Evolutionary conservation across 1,139 yeast species (phyloP).

Genomic region (Suhomyces coccinellae): DNA sequence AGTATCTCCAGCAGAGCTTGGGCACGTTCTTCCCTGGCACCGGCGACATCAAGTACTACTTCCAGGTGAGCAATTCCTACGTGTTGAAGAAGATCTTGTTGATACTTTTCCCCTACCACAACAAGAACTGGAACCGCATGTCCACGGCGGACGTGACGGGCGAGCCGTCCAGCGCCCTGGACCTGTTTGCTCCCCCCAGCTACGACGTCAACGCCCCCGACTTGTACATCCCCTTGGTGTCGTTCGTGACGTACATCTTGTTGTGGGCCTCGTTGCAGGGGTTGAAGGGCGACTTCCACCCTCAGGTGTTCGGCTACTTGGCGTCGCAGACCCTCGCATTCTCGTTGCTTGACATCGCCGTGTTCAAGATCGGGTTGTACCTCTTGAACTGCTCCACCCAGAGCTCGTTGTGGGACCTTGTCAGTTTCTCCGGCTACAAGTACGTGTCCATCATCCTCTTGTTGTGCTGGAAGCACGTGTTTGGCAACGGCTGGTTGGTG

Average conservation of each 20-base stretch:
- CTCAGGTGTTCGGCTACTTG: conserved; percentile 85
- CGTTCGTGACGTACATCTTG: conserved; percentile 83
- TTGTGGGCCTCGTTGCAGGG: conserved; percentile 88
- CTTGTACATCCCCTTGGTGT: conserved; percentile 92
- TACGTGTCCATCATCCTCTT: conserved; percentile 74
- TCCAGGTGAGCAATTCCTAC: conserved; percentile 87
- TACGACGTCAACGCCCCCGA: conserved; percentile 95
- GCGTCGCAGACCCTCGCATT: conserved; percentile 91
- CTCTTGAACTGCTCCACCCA: conserved; percentile 52
- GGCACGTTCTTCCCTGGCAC: conserved; percentile 53
- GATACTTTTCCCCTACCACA: conserved; percentile 83
- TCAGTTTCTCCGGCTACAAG: conserved; percentile 92
- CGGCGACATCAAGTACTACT: conserved; percentile 72
- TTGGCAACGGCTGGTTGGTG: conserved; percentile 35
- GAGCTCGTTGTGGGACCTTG: conserved; percentile 71
- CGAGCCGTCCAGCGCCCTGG: conserved; percentile 30
- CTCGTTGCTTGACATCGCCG: conserved; percentile 62
- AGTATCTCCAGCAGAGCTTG: conserved; percentile 71
- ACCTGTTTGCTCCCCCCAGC: conserved; percentile 64
- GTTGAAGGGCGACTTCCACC: conserved; percentile 86
- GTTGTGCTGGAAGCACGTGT: conserved; percentile 48
- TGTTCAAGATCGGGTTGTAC: conserved; percentile 48
- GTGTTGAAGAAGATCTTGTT: conserved; percentile 73
- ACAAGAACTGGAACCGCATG: conserved; percentile 72
- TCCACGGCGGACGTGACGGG: conserved; percentile 43